Conservation (phyloP, 306 rosid genomes). For the Lupinus albus region DNA sequence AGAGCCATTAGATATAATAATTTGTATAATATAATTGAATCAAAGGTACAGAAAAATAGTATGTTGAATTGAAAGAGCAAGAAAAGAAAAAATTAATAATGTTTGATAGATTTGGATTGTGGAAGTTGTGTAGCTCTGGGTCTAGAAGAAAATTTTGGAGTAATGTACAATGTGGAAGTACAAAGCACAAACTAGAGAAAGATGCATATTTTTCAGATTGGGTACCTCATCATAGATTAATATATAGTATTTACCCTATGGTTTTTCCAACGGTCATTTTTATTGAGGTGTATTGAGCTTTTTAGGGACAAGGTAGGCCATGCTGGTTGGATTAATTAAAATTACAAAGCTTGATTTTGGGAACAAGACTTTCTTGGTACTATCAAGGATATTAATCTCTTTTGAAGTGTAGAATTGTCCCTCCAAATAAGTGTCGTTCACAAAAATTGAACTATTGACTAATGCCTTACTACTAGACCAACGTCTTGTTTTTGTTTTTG, state of each 20-base stretch:
- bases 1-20: conserved; percentile 42
- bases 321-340: no score
- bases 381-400: no score
- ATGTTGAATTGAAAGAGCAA: conserved; percentile 5
- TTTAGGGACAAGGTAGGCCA: conserved; percentile 19
- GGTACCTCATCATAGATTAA: not conserved
- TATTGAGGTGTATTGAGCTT: not conserved
- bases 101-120: not conserved
- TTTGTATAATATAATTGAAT: conserved; percentile 9
- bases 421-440: no score
- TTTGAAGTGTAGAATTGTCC: no score
- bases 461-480: no score
- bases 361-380: no score
- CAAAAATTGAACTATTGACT: no score
- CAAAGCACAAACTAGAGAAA: not conserved
- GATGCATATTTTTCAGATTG: not conserved
- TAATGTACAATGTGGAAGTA: not conserved
- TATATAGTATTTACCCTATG: not conserved
- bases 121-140: not conserved
- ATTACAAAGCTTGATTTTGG: not conserved
- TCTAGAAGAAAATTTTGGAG: conserved; percentile 3
- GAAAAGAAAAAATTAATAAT: not conserved
- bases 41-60: not conserved
- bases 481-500: no score
- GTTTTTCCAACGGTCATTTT: conserved; percentile 58